These are phyloP conservation scores for Trametes maxima DNA, from an alignment of 768 basidiomycete genomes.

Conservation along the genomic window DNA sequence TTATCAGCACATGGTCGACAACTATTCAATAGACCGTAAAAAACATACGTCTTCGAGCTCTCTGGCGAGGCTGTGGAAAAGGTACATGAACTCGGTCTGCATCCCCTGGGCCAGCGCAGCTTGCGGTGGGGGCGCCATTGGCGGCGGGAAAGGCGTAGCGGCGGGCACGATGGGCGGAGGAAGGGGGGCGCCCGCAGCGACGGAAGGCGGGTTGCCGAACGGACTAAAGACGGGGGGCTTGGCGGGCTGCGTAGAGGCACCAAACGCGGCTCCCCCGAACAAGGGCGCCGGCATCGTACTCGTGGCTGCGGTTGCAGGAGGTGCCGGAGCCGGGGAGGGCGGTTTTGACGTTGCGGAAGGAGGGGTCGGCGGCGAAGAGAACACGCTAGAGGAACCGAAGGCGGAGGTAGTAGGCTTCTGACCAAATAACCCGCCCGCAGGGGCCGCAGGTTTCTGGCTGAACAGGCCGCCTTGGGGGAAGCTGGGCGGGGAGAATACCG, in stretches of 20 bases:
- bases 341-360: constrained; percentile 2
- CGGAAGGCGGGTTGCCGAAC: not conserved
- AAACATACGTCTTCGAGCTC: constrained; percentile 65
- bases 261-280: not conserved
- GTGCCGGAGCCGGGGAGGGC: not conserved
- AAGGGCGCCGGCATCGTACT: not conserved
- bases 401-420: constrained; percentile 12
- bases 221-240: not conserved
- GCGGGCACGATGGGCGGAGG: constrained; percentile 1
- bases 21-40: not conserved
- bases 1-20: not conserved
- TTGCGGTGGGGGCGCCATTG: constrained; percentile 18
- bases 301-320: not conserved
- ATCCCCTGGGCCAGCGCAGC: constrained; percentile 58
- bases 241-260: not conserved
- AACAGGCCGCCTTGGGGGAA: constrained; percentile 1
- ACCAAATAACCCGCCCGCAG: constrained; percentile 18
- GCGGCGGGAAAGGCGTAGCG: constrained; percentile 7
- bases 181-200: not conserved
- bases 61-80: constrained; percentile 48
- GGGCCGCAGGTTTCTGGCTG: constrained; percentile 12
- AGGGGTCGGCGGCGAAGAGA: not conserved
- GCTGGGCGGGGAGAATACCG: constrained; percentile 7
- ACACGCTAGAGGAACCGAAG: not conserved
- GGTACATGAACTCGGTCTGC: constrained; percentile 61